Percentiles rank a stretch among this genome's conserved stretches.
phyloP scores from a whole-genome alignment of 371 early-diverging fungal species.

The Thermomucor indicae-seudaticae region DNA sequence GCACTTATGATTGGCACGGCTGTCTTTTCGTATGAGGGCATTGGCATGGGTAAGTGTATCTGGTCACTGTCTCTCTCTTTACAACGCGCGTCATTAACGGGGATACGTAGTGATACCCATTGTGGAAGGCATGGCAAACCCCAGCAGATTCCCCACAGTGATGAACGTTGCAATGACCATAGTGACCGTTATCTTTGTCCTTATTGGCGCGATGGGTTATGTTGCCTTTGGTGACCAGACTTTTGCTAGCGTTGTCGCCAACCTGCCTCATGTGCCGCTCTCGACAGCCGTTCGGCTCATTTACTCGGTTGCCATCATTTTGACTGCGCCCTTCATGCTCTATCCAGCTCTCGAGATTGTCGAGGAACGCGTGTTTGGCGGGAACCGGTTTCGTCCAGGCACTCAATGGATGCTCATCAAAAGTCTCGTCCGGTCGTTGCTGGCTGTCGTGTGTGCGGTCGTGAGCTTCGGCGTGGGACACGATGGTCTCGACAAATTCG shows the following conservation, averaged over 20 bases:
- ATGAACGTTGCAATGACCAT: constrained; percentile 52
- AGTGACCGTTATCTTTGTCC: constrained; percentile 55
- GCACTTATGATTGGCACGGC: constrained; percentile 81
- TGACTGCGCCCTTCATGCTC: constrained; percentile 64
- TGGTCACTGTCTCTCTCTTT: background rate
- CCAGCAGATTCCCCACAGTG: constrained; percentile 55
- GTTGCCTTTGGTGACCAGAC: constrained; percentile 63
- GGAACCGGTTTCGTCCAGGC: constrained; percentile 10
- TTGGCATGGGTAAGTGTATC: constrained; percentile 32
- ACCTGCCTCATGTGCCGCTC: constrained; percentile 52
- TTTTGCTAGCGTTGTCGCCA: constrained; percentile 64
- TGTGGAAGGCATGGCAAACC: constrained; percentile 54
- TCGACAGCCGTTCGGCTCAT: constrained; percentile 58
- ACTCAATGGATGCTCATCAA: constrained; percentile 61
- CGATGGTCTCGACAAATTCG: constrained; percentile 67
- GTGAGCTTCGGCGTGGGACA: constrained; percentile 58
- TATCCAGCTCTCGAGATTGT: constrained; percentile 73
- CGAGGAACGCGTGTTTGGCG: constrained; percentile 53
- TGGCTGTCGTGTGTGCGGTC: constrained; percentile 50
- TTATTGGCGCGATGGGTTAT: constrained; percentile 67
- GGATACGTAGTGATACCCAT: constrained; percentile 40
- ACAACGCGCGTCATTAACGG: background rate
- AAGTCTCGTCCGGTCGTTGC: constrained; percentile 51
- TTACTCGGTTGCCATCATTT: constrained; percentile 72
- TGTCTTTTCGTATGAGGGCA: constrained; percentile 85